These are phyloP conservation scores for Alternaria ventricosa DNA, from an alignment of 2,329 filamentous ascomycete genomes.

Conservation along the genomic window DNA sequence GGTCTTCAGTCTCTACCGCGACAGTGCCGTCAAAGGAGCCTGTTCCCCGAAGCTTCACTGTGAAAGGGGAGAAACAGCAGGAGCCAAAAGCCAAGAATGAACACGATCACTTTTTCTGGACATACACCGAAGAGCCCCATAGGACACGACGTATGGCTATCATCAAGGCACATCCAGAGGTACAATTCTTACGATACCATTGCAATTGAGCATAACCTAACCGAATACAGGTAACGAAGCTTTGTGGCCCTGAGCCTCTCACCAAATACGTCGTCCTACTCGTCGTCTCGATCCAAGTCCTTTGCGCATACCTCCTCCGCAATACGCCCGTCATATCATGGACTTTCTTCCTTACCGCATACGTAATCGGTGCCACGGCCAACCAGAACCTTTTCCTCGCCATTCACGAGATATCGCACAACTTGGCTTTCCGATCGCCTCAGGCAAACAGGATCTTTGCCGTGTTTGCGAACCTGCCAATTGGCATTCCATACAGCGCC, in stretches of 20 bases:
- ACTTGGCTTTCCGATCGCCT: slow-evolving; percentile 86
- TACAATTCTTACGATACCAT: slow-evolving; percentile 45
- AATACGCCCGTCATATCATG: slow-evolving; percentile 81
- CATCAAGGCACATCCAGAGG: slow-evolving; percentile 97
- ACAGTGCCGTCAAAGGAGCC: slow-evolving; percentile 37
- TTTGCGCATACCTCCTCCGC: slow-evolving; percentile 77
- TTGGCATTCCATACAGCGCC: slow-evolving; percentile 93
- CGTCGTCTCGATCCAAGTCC: slow-evolving; percentile 83
- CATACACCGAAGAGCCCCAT: slow-evolving; percentile 97
- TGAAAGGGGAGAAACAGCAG: slow-evolving; percentile 26
- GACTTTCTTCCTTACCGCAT: slow-evolving; percentile 85
- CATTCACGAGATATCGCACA: slow-evolving; percentile 99
- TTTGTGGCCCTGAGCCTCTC: slow-evolving; percentile 93
- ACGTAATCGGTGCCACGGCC: slow-evolving; percentile 89
- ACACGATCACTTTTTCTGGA: slow-evolving; percentile 87
- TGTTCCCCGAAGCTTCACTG: slow-evolving; percentile 28
- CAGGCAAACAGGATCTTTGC: slow-evolving; percentile 84
- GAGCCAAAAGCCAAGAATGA: slow-evolving; percentile 27
- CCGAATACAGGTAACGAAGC: slow-evolving; percentile 78
- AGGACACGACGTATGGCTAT: slow-evolving; percentile 88
- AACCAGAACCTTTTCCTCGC: slow-evolving; percentile 99
- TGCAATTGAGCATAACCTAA: neutral
- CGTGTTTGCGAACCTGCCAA: slow-evolving; percentile 93
- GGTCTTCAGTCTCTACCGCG: slow-evolving; percentile 46
- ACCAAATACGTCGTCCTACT: slow-evolving; percentile 90